phyloP scores from a whole-genome alignment of 345 rosid genomes.

The Populus ilicifolia region DNA sequence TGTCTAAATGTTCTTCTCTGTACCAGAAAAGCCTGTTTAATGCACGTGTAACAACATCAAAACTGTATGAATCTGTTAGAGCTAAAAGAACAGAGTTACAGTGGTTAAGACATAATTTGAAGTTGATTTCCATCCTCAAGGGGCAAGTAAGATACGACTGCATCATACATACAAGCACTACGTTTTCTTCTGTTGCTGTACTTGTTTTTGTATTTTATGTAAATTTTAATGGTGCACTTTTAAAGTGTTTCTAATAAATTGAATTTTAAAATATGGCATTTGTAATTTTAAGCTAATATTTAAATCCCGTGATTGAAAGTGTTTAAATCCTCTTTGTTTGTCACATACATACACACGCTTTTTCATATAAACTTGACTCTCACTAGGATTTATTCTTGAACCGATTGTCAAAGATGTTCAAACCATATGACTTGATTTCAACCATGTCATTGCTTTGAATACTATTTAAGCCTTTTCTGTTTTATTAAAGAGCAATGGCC shows the following conservation, averaged over 20 bases:
- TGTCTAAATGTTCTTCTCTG: conserved; percentile 13
- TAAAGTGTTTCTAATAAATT: neutral
- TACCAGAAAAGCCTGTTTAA: conserved; percentile 61
- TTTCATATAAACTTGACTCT: neutral
- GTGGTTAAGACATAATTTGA: conserved; percentile 59
- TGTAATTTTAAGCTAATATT: neutral
- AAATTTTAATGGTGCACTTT: neutral
- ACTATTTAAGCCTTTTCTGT: neutral
- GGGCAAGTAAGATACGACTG: conserved; percentile 52
- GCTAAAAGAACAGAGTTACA: conserved; percentile 60
- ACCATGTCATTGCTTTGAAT: neutral
- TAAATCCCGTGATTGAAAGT: neutral
- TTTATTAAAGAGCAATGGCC: neutral
- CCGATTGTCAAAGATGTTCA: neutral
- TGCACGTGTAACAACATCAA: conserved; percentile 52
- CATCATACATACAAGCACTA: neutral
- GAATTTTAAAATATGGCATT: neutral
- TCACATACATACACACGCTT: neutral
- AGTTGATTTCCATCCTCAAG: conserved; percentile 54
- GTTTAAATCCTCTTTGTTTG: neutral
- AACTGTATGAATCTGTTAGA: conserved; percentile 67
- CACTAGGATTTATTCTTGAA: neutral
- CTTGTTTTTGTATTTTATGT: neutral
- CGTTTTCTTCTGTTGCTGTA: neutral
- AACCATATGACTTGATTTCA: neutral